phyloP scores from a whole-genome alignment of 257 asterid species.

The Solanum ossicruentum region DNA sequence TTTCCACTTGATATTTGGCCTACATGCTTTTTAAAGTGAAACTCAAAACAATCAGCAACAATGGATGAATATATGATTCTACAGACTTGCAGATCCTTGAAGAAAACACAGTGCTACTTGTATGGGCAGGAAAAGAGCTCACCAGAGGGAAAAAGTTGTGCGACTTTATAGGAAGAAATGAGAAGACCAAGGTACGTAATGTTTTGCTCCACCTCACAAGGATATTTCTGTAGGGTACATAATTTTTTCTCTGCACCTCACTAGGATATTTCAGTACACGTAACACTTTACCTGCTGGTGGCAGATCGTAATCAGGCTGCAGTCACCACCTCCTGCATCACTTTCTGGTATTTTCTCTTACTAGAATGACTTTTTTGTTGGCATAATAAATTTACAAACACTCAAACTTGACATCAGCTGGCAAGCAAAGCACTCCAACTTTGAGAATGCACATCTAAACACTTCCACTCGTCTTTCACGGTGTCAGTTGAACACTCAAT shows the following conservation, averaged over 20 bases:
- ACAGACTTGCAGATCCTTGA: conserved; percentile 11
- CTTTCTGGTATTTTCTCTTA: background rate
- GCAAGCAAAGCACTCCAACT: background rate
- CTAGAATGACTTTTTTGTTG: background rate
- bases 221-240: conserved; percentile 1
- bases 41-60: background rate
- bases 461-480: background rate
- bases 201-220: background rate
- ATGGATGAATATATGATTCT: background rate
- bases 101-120: conserved; percentile 5
- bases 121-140: conserved; percentile 22
- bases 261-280: background rate
- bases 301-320: conserved; percentile 14
- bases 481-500: background rate
- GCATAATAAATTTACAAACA: background rate
- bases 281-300: background rate
- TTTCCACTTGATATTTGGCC: background rate
- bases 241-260: background rate
- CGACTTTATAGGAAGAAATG: conserved; percentile 24
- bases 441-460: background rate
- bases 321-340: conserved; percentile 1
- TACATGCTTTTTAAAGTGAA: background rate
- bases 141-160: conserved; percentile 5
- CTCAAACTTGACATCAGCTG: background rate
- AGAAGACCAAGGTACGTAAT: conserved; percentile 18